Evolutionary conservation across 371 early-diverging fungal genomes (phyloP), one percentile per base, ranked within the genome.

Genomic region (Amoeboaphelidium occidentale): DNA sequence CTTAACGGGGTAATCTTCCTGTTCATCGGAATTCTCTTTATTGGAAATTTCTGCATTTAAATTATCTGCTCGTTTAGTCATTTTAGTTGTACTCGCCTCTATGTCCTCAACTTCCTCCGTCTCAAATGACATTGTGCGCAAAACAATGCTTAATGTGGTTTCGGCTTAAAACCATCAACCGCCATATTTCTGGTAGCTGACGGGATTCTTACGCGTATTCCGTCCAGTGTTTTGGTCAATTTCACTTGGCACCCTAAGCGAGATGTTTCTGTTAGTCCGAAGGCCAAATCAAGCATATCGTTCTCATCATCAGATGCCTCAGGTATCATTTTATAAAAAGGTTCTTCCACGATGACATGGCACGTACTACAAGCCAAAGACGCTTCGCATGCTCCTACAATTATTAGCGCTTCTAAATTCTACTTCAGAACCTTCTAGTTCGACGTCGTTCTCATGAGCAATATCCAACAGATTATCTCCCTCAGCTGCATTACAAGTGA

Each of bases 251-350:
- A 99, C 4, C 97, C 98, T 47, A 99, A 67, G 41, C 99, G 74
- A 39, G 96, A 93, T 70, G 94, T 98, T 48, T 89, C 87, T 23
- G 90, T 88, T 52, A 92, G 69, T 10, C 89, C 94, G 72, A 90
- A 98, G 4, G 98, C 97, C 58, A 92, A 63, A 66, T 99, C 99
- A 47, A 99, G 64, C 85, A 99, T 89, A 66, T 99, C 99, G 58
- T 94, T 90, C 56, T 99, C 99, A 63, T 96, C 94, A 56, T 98
- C 98, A 1, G 82, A 73, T 3, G 97, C 92, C 55, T 90, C 91
- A 47, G 78, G 79, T 52, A 96, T 67, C 55, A 73, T 76, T 45
- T 87, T 75, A 63, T 78, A 99, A 52, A 81, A 70, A 27, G 77
- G 67, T 20, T 74, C 79, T 2, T 88, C 89, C 50, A 88, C 63